phyloP scores from a whole-genome alignment of 2,329 filamentous ascomycete genomes.

The Alternaria brassicae region DNA sequence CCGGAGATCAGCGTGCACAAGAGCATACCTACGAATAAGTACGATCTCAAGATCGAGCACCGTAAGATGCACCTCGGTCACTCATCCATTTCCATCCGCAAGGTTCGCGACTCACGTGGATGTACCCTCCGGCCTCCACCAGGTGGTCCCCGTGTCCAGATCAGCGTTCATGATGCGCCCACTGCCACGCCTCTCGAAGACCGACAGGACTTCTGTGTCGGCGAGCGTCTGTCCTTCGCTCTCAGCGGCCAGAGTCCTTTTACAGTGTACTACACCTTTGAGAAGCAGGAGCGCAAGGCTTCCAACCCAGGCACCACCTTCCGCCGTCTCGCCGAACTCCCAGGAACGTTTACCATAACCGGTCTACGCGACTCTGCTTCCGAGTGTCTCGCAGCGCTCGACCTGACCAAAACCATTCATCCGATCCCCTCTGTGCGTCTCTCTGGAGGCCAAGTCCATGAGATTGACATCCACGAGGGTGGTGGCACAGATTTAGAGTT shows the following conservation, averaged over 20 bases:
- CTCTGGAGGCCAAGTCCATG: conserved; percentile 78
- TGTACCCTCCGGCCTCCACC: conserved; percentile 76
- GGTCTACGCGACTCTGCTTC: conserved; percentile 86
- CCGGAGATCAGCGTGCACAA: conserved; percentile 83
- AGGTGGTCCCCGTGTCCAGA: conserved; percentile 78
- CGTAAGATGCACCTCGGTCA: conserved; percentile 85
- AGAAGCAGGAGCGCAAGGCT: conserved; percentile 78
- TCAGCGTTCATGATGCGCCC: conserved; percentile 91
- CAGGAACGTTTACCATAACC: conserved; percentile 87
- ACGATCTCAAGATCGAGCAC: conserved; percentile 84
- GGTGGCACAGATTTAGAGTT: conserved; percentile 93
- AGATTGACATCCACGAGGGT: conserved; percentile 95
- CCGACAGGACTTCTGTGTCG: conserved; percentile 89
- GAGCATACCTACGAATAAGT: conserved; percentile 75
- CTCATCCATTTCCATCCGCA: conserved; percentile 86
- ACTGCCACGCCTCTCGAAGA: conserved; percentile 88
- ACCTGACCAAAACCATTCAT: conserved; percentile 84
- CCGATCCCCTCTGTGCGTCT: conserved; percentile 91
- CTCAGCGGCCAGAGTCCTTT: conserved; percentile 91
- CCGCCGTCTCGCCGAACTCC: conserved; percentile 88
- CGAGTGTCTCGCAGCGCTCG: conserved; percentile 81
- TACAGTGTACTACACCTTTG: conserved; percentile 90
- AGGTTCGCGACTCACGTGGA: conserved; percentile 84
- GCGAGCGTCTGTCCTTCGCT: conserved; percentile 91
- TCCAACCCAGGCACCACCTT: conserved; percentile 82